phyloP scores from a whole-genome alignment of 2,329 filamentous ascomycete genomes.

The Hymenoscyphus linearis region DNA sequence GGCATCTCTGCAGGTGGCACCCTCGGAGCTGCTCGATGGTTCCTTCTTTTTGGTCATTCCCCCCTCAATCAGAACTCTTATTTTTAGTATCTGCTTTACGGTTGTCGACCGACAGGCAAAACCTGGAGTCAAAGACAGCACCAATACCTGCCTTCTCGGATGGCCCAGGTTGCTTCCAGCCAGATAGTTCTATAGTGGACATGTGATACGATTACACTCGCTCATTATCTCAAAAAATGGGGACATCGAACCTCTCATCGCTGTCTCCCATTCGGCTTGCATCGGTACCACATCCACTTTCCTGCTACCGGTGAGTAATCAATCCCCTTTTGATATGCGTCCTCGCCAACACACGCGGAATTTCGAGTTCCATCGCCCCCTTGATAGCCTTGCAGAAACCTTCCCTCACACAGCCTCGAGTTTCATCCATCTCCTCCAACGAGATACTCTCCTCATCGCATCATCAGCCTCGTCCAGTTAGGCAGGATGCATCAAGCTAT shows the following conservation, averaged over 20 bases:
- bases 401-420: background rate
- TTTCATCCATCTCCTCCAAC: background rate
- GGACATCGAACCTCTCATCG: background rate
- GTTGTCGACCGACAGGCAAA: background rate
- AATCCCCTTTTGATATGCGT: background rate
- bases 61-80: background rate
- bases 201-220: background rate
- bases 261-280: background rate
- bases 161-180: background rate
- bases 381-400: background rate
- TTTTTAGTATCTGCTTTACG: background rate
- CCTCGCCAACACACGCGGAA: background rate
- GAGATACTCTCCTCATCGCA: background rate
- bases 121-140: background rate
- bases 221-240: background rate
- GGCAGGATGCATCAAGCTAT: background rate
- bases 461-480: background rate
- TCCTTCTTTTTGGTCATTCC: background rate
- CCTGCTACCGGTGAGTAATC: background rate
- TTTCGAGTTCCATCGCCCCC: background rate
- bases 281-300: background rate
- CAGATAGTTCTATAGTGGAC: too few relatives aligned
- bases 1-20: slow-evolving; percentile 16
- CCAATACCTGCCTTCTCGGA: background rate
- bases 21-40: background rate